phyloP scores from a whole-genome alignment of 31 red algal genomes.

The Porphyra umbilicalis region DNA sequence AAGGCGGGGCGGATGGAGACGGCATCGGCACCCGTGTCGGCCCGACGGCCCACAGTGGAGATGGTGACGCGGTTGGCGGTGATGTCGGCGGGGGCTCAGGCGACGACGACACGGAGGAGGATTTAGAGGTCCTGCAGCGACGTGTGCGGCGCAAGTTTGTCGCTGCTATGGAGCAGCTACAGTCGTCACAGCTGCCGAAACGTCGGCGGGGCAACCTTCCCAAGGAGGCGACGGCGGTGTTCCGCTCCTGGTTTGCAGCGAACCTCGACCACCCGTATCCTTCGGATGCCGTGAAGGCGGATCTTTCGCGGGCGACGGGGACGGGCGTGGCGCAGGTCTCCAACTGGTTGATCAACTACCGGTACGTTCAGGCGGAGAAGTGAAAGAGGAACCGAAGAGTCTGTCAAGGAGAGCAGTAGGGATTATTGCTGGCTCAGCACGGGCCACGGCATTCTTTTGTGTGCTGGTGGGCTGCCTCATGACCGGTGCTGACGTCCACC shows the following conservation, averaged over 20 bases:
- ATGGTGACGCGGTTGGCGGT: background rate
- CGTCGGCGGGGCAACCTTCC: background rate
- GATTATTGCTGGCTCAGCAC: too few species aligned
- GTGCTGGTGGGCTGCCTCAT: too few species aligned
- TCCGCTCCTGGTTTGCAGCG: background rate
- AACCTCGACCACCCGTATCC: slow-evolving; percentile 5
- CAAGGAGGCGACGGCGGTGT: background rate
- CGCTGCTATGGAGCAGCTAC: slow-evolving; percentile 1
- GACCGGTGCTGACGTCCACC: too few species aligned
- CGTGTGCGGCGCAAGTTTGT: slow-evolving; percentile 2
- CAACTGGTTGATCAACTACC: slow-evolving; percentile 4
- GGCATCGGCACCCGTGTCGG: background rate
- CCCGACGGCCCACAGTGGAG: too few species aligned
- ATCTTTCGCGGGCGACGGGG: background rate
- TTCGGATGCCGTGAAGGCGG: background rate
- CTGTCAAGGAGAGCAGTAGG: too few species aligned
- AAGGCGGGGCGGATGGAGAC: background rate
- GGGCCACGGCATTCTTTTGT: too few species aligned
- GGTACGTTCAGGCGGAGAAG: background rate
- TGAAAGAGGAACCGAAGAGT: too few species aligned
- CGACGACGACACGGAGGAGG: slow-evolving; percentile 2
- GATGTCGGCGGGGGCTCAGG: background rate
- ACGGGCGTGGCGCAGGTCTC: background rate
- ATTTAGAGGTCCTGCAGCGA: background rate
- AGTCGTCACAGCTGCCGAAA: background rate